Percentiles rank a stretch among this genome's conserved stretches.
Evolutionary conservation across 805 yeast genomes (phyloP).

Genomic region (Deakozyma indianensis): DNA sequence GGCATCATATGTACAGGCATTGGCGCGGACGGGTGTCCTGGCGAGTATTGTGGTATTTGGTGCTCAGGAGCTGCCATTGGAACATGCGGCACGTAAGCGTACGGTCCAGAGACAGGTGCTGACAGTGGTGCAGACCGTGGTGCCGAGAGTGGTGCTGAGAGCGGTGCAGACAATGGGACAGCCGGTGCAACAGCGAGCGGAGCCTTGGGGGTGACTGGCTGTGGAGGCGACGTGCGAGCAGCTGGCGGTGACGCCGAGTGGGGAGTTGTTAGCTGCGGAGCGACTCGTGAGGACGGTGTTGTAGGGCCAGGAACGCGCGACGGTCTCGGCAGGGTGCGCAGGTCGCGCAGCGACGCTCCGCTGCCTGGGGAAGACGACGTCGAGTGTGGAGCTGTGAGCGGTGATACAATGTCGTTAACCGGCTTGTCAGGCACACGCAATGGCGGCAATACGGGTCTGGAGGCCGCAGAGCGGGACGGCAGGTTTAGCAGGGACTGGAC

Average conservation of each 20-base stretch:
- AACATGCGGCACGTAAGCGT: too few relatives aligned
- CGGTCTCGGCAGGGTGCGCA: background rate
- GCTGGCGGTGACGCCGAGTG: conserved; percentile 3
- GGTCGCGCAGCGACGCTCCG: conserved; percentile 1
- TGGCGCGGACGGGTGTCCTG: background rate
- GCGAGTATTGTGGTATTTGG: background rate
- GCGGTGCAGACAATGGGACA: background rate
- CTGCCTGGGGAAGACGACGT: background rate
- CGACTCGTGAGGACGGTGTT: background rate
- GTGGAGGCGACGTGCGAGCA: background rate
- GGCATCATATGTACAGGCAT: background rate
- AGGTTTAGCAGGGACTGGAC: conserved; percentile 8
- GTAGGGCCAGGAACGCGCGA: background rate
- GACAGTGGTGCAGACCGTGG: background rate
- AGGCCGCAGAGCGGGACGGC: background rate
- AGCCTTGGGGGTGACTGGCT: background rate
- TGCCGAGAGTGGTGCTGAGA: background rate
- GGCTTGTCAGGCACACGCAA: background rate
- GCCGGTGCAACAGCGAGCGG: too few relatives aligned
- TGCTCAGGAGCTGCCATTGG: too few relatives aligned
- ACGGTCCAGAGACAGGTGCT: too few relatives aligned
- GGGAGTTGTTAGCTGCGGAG: conserved; percentile 1
- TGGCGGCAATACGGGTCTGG: background rate
- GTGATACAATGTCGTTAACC: background rate
- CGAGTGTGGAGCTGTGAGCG: background rate